Percentiles rank a stretch among this genome's conserved stretches.
phyloP scores from a whole-genome alignment of 768 basidiomycete genomes.

The Boletellus ananas region DNA sequence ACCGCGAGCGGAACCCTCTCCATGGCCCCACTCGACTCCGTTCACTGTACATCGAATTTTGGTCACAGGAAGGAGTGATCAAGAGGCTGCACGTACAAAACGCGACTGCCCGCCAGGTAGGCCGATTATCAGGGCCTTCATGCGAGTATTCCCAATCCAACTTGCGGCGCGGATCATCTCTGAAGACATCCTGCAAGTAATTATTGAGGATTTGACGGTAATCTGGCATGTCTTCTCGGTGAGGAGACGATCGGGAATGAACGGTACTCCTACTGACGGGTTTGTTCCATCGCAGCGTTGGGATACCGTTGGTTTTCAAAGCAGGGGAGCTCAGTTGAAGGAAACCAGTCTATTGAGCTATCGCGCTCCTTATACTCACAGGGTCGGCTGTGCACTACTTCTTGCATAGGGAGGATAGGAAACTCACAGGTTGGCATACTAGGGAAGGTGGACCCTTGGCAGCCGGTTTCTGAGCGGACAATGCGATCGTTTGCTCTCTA shows the following conservation, averaged over 20 bases:
- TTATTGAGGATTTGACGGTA: conserved; percentile 24
- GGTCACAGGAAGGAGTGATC: not conserved
- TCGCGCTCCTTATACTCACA: conserved; percentile 14
- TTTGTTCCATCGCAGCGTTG: conserved; percentile 4
- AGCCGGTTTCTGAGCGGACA: not conserved
- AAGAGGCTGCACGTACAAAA: conserved; percentile 12
- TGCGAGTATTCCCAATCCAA: conserved; percentile 16
- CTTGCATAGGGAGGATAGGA: conserved; percentile 2
- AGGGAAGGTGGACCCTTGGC: not conserved
- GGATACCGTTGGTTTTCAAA: not conserved
- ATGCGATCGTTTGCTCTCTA: not conserved
- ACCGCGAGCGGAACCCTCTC: conserved; percentile 13
- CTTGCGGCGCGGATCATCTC: conserved; percentile 10
- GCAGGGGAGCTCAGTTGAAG: not conserved
- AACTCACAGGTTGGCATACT: conserved; percentile 24
- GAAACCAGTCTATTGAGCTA: not conserved
- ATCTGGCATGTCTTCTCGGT: conserved; percentile 7
- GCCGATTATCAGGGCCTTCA: conserved; percentile 19
- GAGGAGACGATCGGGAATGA: not conserved
- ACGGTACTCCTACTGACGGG: conserved; percentile 1
- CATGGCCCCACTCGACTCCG: conserved; percentile 20
- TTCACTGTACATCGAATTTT: conserved; percentile 14
- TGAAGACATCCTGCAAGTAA: conserved; percentile 15
- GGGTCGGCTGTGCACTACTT: conserved; percentile 11
- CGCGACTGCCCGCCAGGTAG: conserved; percentile 24